Percentiles rank a stretch among this genome's conserved stretches.
phyloP scores from a whole-genome alignment of 352 stramenopile genomes.

The Thraustochytrium sp. region DNA sequence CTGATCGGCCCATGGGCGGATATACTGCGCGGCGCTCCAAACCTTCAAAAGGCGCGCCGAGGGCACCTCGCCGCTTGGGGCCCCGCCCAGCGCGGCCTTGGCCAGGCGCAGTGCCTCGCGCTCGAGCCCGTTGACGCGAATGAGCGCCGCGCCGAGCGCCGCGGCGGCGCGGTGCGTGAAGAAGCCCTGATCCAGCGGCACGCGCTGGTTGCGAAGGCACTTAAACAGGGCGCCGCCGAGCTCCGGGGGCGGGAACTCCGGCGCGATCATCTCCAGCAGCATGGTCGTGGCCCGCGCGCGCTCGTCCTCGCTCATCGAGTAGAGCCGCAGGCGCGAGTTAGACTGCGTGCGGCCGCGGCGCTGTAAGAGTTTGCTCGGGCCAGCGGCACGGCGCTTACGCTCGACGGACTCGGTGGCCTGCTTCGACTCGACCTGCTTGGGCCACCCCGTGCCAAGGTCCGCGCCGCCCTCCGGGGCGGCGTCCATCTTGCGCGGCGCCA shows the following conservation, averaged over 20 bases:
- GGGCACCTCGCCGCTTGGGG: neutral
- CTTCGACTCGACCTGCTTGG: slow-evolving; percentile 1
- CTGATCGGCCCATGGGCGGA: slow-evolving; percentile 27
- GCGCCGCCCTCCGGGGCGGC: neutral
- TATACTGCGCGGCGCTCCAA: slow-evolving; percentile 29
- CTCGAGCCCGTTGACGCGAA: slow-evolving; percentile 28
- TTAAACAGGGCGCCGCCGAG: slow-evolving; percentile 23
- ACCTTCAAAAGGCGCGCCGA: slow-evolving; percentile 16
- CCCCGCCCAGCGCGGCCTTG: neutral
- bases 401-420: neutral
- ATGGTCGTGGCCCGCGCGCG: neutral
- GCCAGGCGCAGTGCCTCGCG: slow-evolving; percentile 15
- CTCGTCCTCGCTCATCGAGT: slow-evolving; percentile 27
- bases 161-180: slow-evolving; percentile 33
- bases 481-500: neutral
- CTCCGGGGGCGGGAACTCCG: neutral
- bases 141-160: slow-evolving; percentile 5
- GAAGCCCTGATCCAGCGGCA: slow-evolving; percentile 33
- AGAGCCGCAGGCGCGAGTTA: neutral
- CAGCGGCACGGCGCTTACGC: too few relatives aligned
- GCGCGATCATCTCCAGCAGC: slow-evolving; percentile 15
- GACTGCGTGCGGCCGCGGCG: neutral
- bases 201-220: neutral
- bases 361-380: neutral
- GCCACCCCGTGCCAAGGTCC: neutral